Evolutionary conservation across 176 grass and related monocot genomes (phyloP).

Genomic region (Carex myosuroides): DNA sequence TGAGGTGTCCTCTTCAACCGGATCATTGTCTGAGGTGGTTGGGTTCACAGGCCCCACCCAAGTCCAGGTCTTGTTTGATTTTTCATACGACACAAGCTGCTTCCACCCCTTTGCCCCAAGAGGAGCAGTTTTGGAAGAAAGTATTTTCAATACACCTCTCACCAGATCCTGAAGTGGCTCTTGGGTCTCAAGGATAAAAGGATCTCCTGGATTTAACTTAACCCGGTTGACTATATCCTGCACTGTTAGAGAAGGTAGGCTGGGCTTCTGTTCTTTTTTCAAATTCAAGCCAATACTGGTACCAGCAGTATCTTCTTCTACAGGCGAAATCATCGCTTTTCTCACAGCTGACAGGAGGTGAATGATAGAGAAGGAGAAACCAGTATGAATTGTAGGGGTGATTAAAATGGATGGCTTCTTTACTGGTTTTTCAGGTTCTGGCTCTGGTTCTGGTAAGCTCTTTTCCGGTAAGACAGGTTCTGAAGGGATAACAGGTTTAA

Average conservation of each 20-base stretch:
- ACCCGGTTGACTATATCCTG: constrained; percentile 79
- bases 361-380: constrained; percentile 94
- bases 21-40: constrained; percentile 45
- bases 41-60: constrained; percentile 61
- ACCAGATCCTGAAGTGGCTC: constrained; percentile 96
- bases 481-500: constrained; percentile 28
- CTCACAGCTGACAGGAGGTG: constrained; percentile 84
- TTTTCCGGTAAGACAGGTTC: constrained; percentile 33
- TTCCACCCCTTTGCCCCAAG: constrained; percentile 95
- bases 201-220: constrained; percentile 81
- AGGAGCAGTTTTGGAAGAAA: constrained; percentile 94
- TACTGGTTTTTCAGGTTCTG: constrained; percentile 74
- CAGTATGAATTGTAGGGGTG: constrained; percentile 82
- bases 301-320: constrained; percentile 26
- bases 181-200: constrained; percentile 95
- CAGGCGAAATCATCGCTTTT: constrained; percentile 75
- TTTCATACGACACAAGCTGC: constrained; percentile 71
- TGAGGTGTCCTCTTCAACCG: constrained; percentile 84
- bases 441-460: constrained; percentile 23
- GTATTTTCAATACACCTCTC: constrained; percentile 81
- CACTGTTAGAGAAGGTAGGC: constrained; percentile 51
- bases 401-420: constrained; percentile 78
- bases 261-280: constrained; percentile 18
- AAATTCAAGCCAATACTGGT: background rate
- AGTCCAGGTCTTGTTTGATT: constrained; percentile 81